These are phyloP conservation scores for Leccinum broughii DNA, from an alignment of 768 basidiomycete genomes.

Conservation along the genomic window DNA sequence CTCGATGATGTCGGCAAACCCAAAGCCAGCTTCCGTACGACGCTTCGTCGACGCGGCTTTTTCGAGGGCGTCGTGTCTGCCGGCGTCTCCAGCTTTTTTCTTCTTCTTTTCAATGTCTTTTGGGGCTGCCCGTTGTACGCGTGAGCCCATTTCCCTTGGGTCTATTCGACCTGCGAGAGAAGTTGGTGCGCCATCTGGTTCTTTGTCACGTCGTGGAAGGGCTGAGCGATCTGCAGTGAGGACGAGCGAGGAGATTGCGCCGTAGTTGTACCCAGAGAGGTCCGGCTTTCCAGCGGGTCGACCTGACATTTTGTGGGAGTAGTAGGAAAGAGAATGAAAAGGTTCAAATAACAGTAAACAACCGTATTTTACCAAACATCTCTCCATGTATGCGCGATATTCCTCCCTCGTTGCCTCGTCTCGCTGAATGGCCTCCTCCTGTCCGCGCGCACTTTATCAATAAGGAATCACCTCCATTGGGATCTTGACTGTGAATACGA, in stretches of 20 bases:
- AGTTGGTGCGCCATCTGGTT: constrained; percentile 95
- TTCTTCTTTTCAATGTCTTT: constrained; percentile 94
- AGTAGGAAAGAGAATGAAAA: not conserved
- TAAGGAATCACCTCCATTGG: constrained; percentile 5
- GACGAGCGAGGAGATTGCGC: constrained; percentile 91
- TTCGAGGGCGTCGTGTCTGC: constrained; percentile 55
- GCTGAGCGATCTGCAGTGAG: constrained; percentile 86
- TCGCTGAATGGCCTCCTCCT: constrained; percentile 12
- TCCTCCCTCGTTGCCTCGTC: constrained; percentile 7
- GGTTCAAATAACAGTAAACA: not conserved
- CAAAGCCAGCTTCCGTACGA: constrained; percentile 65
- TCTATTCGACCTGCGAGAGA: constrained; percentile 80
- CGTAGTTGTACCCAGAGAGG: constrained; percentile 92
- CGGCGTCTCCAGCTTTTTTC: constrained; percentile 67
- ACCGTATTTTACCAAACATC: not conserved
- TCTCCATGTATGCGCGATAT: constrained; percentile 5
- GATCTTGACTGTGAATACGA: not conserved
- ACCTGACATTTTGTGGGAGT: constrained; percentile 36
- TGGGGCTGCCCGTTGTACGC: constrained; percentile 77
- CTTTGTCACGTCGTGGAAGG: constrained; percentile 85
- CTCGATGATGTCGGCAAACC: constrained; percentile 90
- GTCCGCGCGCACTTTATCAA: not conserved
- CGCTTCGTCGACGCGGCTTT: constrained; percentile 55
- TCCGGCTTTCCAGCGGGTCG: constrained; percentile 62
- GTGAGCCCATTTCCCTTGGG: constrained; percentile 90